Evolutionary conservation across 1,139 yeast species (phyloP).

Genomic region (Geotrichum restrictum): DNA sequence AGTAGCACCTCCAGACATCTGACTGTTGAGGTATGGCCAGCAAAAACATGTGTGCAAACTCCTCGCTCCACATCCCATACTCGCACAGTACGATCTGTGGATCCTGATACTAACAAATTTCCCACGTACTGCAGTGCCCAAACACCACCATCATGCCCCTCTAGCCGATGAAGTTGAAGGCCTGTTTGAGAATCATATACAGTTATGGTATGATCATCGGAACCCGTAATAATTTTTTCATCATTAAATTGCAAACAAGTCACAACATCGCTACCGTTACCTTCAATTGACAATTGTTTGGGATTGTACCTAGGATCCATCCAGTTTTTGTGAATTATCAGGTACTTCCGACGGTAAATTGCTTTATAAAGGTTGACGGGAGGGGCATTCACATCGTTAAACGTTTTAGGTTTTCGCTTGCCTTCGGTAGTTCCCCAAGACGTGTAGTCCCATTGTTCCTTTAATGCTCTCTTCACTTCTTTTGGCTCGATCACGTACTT

Average conservation of each 20-base stretch:
- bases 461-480: constrained; percentile 34
- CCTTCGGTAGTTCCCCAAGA: constrained; percentile 31
- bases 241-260: constrained; percentile 93
- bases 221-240: constrained; percentile 86
- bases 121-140: constrained; percentile 93
- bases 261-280: constrained; percentile 77
- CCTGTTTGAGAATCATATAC: constrained; percentile 80
- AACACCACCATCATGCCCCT: constrained; percentile 96
- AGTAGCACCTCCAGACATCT: constrained; percentile 81
- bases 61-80: constrained; percentile 82
- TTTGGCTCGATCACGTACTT: constrained; percentile 26
- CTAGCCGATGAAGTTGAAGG: constrained; percentile 45
- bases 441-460: constrained; percentile 38
- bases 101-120: constrained; percentile 74
- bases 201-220: constrained; percentile 79
- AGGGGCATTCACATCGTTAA: constrained; percentile 18
- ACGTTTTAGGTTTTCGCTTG: constrained; percentile 11
- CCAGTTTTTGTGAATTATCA: constrained; percentile 70
- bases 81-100: constrained; percentile 86
- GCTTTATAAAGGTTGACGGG: constrained; percentile 46
- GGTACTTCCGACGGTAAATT: constrained; percentile 60
- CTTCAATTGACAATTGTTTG: constrained; percentile 61
- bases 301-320: constrained; percentile 72
- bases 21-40: constrained; percentile 90
- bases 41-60: constrained; percentile 75